phyloP scores from a whole-genome alignment of 805 yeast genomes.

The Ogataea trehaloabstinens region DNA sequence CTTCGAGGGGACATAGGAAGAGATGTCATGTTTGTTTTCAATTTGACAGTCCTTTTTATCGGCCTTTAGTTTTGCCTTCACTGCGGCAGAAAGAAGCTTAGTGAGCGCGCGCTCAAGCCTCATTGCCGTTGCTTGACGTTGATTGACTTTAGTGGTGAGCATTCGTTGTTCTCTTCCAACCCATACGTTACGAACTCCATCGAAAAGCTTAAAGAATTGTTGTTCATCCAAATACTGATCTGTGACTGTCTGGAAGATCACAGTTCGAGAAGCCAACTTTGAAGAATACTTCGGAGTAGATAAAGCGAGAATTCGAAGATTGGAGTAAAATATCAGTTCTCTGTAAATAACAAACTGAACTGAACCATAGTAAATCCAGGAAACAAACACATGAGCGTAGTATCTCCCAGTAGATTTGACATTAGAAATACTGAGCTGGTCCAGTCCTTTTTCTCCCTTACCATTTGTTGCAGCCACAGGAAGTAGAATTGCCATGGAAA shows the following conservation, averaged over 20 bases:
- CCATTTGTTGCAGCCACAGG: conserved; percentile 81
- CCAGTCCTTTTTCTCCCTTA: conserved; percentile 61
- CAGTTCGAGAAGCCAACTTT: conserved; percentile 73
- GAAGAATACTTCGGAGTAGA: conserved; percentile 80
- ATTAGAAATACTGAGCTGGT: conserved; percentile 76
- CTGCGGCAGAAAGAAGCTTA: conserved; percentile 55
- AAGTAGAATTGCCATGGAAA: conserved; percentile 67
- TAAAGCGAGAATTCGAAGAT: conserved; percentile 72
- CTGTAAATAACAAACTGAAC: conserved; percentile 75
- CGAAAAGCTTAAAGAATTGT: conserved; percentile 71
- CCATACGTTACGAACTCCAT: conserved; percentile 81
- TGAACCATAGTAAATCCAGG: conserved; percentile 75
- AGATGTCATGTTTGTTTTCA: conserved; percentile 46
- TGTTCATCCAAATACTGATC: conserved; percentile 66
- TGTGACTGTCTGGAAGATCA: conserved; percentile 82
- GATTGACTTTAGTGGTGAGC: conserved; percentile 52
- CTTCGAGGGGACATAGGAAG: conserved; percentile 58
- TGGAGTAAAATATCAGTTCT: conserved; percentile 74
- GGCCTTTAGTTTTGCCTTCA: conserved; percentile 60
- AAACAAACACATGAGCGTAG: conserved; percentile 81
- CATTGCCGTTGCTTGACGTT: conserved; percentile 58
- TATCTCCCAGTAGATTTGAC: conserved; percentile 59
- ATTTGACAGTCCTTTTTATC: conserved; percentile 60
- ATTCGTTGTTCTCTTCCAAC: conserved; percentile 63
- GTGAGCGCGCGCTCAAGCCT: conserved; percentile 69